Percentiles rank a stretch among this genome's conserved stretches.
phyloP scores from a whole-genome alignment of 371 early-diverging fungal species.

The Mucor saturninus region DNA sequence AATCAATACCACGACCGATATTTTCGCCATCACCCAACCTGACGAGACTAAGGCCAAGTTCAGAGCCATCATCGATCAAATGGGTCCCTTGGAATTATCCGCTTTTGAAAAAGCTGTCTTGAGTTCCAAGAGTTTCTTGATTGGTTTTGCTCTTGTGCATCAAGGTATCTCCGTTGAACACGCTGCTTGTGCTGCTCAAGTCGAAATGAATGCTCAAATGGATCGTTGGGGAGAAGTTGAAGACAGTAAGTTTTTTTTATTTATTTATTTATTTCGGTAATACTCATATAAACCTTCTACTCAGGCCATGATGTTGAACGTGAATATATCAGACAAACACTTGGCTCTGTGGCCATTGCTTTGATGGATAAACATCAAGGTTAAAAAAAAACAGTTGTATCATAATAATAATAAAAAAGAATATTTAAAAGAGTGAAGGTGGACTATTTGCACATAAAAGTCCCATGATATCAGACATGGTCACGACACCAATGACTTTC shows the following conservation, averaged over 20 bases:
- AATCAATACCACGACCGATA: slow-evolving; percentile 74
- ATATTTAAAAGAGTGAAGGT: slow-evolving; percentile 26
- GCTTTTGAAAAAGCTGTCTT: slow-evolving; percentile 91
- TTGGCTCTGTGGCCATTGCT: slow-evolving; percentile 54
- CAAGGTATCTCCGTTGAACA: slow-evolving; percentile 75
- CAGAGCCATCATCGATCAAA: slow-evolving; percentile 54
- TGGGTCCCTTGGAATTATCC: slow-evolving; percentile 75
- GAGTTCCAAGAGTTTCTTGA: slow-evolving; percentile 89
- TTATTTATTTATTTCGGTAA: background rate
- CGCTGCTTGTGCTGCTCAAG: slow-evolving; percentile 81
- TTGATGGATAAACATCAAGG: slow-evolving; percentile 45
- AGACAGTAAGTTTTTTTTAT: slow-evolving; percentile 61
- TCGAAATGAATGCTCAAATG: slow-evolving; percentile 89
- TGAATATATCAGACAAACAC: slow-evolving; percentile 54
- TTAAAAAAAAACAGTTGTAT: slow-evolving; percentile 5
- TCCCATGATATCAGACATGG: slow-evolving; percentile 61
- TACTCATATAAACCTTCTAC: background rate
- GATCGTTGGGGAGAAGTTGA: slow-evolving; percentile 94
- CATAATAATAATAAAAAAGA: slow-evolving; percentile 14
- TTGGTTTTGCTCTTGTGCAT: slow-evolving; percentile 83
- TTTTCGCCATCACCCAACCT: slow-evolving; percentile 73
- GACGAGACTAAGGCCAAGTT: slow-evolving; percentile 64
- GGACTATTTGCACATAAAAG: slow-evolving; percentile 31
- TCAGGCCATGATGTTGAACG: slow-evolving; percentile 57
- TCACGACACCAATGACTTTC: slow-evolving; percentile 52